Conservation (phyloP, 1,284 basidiomycete species). For the Moesziomyces sp. region DNA sequence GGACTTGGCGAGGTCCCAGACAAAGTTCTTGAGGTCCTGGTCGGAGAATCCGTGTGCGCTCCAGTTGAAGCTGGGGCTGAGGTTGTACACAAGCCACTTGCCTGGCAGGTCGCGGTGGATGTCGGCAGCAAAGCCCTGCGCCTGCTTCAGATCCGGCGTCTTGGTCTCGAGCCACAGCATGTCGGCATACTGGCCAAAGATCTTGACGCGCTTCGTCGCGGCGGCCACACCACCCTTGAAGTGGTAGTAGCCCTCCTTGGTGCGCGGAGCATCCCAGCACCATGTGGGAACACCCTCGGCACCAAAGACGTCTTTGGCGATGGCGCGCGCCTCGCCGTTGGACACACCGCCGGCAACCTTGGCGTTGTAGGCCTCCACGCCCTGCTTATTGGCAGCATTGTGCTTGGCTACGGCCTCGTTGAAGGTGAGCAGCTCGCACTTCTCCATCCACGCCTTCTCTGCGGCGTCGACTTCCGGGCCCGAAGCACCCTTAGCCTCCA, state of each 20-base stretch:
- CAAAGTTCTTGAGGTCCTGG: conserved; percentile 68
- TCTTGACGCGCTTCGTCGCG: conserved; percentile 82
- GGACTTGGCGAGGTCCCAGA: conserved; percentile 64
- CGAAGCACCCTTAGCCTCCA: conserved; percentile 56
- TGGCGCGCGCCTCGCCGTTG: conserved; percentile 77
- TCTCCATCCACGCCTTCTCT: conserved; percentile 66
- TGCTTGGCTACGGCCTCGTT: conserved; percentile 76
- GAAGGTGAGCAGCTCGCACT: conserved; percentile 75
- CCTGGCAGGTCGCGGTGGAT: conserved; percentile 79
- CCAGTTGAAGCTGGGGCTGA: conserved; percentile 96
- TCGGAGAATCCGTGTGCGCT: conserved; percentile 81
- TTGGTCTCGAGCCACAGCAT: conserved; percentile 80
- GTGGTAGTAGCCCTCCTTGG: conserved; percentile 91
- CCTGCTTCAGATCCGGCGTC: conserved; percentile 81
- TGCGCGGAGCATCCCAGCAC: conserved; percentile 92
- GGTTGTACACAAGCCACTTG: conserved; percentile 91
- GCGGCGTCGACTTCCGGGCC: conserved; percentile 61
- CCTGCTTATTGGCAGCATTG: conserved; percentile 67
- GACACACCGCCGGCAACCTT: conserved; percentile 78
- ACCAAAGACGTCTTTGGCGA: conserved; percentile 80
- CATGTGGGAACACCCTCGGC: conserved; percentile 75
- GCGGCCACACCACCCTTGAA: conserved; percentile 84
- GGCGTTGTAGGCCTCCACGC: conserved; percentile 70
- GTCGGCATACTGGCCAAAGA: conserved; percentile 73
- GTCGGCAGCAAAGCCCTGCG: conserved; percentile 79